Evolutionary conservation across 148 eudicot genomes (phyloP), one percentile per base, ranked within the genome.

Genomic region (Euryodendron excelsum): DNA sequence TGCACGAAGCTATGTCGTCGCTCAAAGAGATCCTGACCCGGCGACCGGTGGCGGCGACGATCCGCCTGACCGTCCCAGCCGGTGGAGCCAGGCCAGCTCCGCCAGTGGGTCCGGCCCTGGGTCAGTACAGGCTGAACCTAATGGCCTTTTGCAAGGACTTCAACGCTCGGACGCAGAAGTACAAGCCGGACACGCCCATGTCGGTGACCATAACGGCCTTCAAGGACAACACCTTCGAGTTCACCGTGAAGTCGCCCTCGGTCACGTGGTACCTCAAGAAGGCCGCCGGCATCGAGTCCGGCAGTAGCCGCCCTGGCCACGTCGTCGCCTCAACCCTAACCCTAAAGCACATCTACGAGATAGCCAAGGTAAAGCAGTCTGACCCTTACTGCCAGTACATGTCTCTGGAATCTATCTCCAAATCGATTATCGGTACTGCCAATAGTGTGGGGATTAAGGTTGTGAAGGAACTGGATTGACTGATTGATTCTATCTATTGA

Each of bases 111-210:
- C 96, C 96, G 0, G 96, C 94, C 0, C 66, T 95, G 1, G 98
- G 98, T 73, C 97, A 95, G 60, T 88, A 91, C 84, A 68, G 90
- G 37, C 85, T 94, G 0, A 94, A 94, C 77, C 90, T 90, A 21
- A 94, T 94, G 98, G 92, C 97, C 11, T 94, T 94, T 64, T 90
- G 94, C 90, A 94, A 94, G 82, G 98, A 94, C 79, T 94, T 94
- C 89, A 94, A 94, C 21, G 98, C 97, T 0, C 82, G 93, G 2
- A 94, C 98, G 7, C 98, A 94, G 52, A 90, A 92, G 39, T 92
- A 86, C 94, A 94, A 94, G 75, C 81, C 97, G 0, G 97, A 91
- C 0, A 87, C 98, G 1, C 98, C 98, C 4, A 90, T 94, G 92
- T 53, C 96, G 1, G 97, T 93, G 18, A 86, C 82, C 5, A 87